Base-by-base conservation (phyloP, 441 rosid genomes). In the Populus hybrid region DNA sequence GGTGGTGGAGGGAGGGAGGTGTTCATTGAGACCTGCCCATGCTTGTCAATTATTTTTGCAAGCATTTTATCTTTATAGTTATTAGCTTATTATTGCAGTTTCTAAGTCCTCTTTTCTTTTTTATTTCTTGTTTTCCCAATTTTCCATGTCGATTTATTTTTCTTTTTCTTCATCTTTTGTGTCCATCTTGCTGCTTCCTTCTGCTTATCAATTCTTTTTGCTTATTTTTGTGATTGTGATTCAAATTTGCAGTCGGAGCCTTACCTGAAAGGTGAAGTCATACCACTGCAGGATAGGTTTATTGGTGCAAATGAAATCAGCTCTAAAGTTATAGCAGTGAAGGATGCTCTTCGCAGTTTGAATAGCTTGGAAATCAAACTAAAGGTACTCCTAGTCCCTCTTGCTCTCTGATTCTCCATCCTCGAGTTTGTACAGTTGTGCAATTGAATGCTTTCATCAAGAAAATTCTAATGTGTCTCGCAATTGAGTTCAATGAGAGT, bases 361-460 rank as follows among this genome's bases (percentile, higher is more conserved):
- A 93, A 88, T 77, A 85, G 84, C 81, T 83, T 91, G 83, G 95
- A 90, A 85, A 91, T 93, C 79, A 93, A 90, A 82, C 90, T 93
- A 36, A 93, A 93, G 94, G 94, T 93, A 80, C 57, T 77, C 32
- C 71, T 16, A 18, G 34, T 67, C 46, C 70, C 50, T 57, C 9
- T 40, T 8, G 40, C 38, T 67, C 32, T 50, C 10, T 40, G 1
- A 26, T 11, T 26, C 20, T 67, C 20, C 0, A 40, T 12, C 16
- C 7, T 12, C 18, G 6, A 46, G 54, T 46, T 46, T 46, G 57
- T 46, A 46, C 20, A 2, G 4, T 6, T 20, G 16, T 18, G 59
- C 23, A 16, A 11, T 8, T 40, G 30, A 26, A 63, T 16, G 23
- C 0, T 8, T 28, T 11, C 28, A 18, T 35, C 24, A 69, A 57